A percentile compares a stretch with the other conserved stretches of the same genome.
These are phyloP conservation scores for Nemania sp. DNA, from an alignment of 2,329 filamentous ascomycete genomes.

Conservation along the genomic window DNA sequence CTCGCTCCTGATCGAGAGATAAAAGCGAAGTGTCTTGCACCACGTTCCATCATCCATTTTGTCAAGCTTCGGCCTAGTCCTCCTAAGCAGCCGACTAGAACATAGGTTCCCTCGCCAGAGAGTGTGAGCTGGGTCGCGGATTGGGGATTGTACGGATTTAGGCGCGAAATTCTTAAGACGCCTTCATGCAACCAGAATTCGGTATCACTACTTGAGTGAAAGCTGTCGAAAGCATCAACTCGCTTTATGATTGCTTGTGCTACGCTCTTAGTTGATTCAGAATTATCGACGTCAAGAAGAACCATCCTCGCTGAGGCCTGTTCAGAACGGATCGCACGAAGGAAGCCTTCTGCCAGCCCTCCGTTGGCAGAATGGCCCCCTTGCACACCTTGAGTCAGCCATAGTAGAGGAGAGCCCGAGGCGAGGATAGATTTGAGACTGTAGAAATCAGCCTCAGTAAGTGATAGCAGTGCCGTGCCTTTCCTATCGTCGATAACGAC, in stretches of 20 bases:
- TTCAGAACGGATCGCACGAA: constrained; percentile 44
- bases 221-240: constrained; percentile 32
- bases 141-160: constrained; percentile 39
- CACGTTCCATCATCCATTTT: constrained; percentile 51
- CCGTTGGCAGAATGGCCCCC: constrained; percentile 37
- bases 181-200: constrained; percentile 46
- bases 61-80: constrained; percentile 53
- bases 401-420: constrained; percentile 34
- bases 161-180: constrained; percentile 38
- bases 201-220: constrained; percentile 38
- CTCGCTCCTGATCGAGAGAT: constrained; percentile 50
- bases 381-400: constrained; percentile 43
- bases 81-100: constrained; percentile 54
- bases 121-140: constrained; percentile 19
- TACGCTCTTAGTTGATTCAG: constrained; percentile 31
- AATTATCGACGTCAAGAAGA: constrained; percentile 41
- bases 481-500: constrained; percentile 42
- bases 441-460: constrained; percentile 32
- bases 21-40: constrained; percentile 51
- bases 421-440: constrained; percentile 37
- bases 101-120: constrained; percentile 42
- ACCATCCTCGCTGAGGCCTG: constrained; percentile 38
- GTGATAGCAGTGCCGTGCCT: constrained; percentile 35
- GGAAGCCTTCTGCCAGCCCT: constrained; percentile 43
- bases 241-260: constrained; percentile 30